Evolutionary conservation across 169 alveolate species (phyloP).

Genomic region (Miamiensis avidus): DNA sequence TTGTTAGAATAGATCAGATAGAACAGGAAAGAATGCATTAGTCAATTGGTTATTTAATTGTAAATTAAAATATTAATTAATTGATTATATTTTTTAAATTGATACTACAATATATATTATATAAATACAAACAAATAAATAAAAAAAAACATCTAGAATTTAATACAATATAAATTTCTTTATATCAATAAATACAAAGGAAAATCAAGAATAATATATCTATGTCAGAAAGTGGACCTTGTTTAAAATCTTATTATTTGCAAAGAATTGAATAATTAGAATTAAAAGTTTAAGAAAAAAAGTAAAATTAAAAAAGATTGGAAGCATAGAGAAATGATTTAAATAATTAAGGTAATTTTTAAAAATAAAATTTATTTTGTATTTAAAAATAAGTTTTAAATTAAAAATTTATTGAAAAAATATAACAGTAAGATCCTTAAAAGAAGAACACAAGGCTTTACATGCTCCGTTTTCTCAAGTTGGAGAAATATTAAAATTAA

Average conservation of each 20-base stretch:
- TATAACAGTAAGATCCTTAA: constrained; percentile 87
- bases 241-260: constrained; percentile 17
- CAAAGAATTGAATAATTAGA: constrained; percentile 63
- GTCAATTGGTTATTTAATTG: neutral
- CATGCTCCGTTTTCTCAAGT: constrained; percentile 97
- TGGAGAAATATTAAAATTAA: constrained; percentile 97
- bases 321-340: constrained; percentile 99
- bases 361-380: neutral
- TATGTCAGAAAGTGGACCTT: constrained; percentile 3
- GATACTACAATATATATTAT: neutral
- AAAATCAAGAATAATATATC: neutral
- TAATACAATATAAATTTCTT: too few relatives aligned
- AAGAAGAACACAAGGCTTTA: constrained; percentile 93
- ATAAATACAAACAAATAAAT: too few relatives aligned
- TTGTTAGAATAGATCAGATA: neutral
- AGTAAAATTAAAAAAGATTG: constrained; percentile 85
- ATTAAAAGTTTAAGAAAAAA: constrained; percentile 58
- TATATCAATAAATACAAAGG: neutral
- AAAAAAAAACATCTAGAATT: too few relatives aligned
- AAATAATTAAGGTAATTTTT: constrained; percentile 84
- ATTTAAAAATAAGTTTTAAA: neutral
- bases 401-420: neutral
- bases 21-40: neutral
- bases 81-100: too few relatives aligned
- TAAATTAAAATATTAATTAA: too few relatives aligned